Base-by-base conservation (phyloP, 306 rosid species). In the Ormosia emarginata region DNA sequence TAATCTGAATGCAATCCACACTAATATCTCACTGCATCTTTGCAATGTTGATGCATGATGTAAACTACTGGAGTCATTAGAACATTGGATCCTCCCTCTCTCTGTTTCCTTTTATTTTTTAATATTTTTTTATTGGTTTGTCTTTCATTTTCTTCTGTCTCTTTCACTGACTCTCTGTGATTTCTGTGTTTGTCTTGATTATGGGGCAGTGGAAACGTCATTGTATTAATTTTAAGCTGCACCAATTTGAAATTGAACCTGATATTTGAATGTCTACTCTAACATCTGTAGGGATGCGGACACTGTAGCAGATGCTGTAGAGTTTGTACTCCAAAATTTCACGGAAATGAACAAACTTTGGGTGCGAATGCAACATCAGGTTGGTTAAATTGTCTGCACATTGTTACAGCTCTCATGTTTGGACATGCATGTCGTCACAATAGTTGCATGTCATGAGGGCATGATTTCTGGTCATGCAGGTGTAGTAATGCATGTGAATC, bases 401-500 rank as follows among this genome's bases (percentile, higher is more conserved):
- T 52, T 75, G 63, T 65, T 34, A 59, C 50, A 17, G 61, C 89
- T 78, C 74, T 80, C 82, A 49, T 84, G 79, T 82, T 83, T 80
- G 84, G 74, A 74, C 71, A 87, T 83, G 90, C 94, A 90, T 92
- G 89, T 89, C 59, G 65, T 87, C 92, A 83, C 80, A 83, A 86
- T 83, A 90, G 93, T 90, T 88, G 96, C 96, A 89, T 88, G 93
- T 90, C 93, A 85, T 82, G 89, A 88, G 91, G 88, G 95, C 98
- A 91, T 90, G 94, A 94, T 92, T 92, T 90, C 92, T 92, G 97
- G 92, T 84, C 94, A 92, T 90, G 97, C 97, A 94, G 98, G 93
- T 90, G 89, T 90, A 87, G 82, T 94, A 89, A 89, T 92, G 96
- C 94, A 88, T 92, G 89, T 90, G 89, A 92, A 86, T 91, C 88